phyloP scores from a whole-genome alignment of 1,284 basidiomycete species.

The Sphagnurus paluster region DNA sequence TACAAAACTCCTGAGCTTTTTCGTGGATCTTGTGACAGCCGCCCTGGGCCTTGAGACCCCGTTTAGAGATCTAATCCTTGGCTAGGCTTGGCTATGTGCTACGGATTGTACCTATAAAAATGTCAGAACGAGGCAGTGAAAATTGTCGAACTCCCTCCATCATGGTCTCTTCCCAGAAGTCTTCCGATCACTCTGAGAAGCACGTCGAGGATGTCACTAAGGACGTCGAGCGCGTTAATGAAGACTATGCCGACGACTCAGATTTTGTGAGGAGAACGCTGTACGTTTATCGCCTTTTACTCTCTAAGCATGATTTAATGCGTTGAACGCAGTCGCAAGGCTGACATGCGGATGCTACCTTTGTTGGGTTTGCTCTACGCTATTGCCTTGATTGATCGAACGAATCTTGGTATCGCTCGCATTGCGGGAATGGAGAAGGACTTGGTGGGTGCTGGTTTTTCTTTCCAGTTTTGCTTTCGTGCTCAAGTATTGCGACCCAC shows the following conservation, averaged over 20 bases:
- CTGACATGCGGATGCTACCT: slow-evolving; percentile 26
- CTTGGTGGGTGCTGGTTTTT: slow-evolving; percentile 16
- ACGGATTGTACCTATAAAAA: slow-evolving; percentile 10
- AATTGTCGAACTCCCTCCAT: slow-evolving; percentile 1
- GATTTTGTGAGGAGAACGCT: slow-evolving; percentile 19
- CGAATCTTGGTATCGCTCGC: slow-evolving; percentile 25
- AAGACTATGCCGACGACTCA: slow-evolving; percentile 9
- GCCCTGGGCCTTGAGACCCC: slow-evolving; percentile 8
- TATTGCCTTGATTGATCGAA: slow-evolving; percentile 24
- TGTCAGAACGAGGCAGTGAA: background rate
- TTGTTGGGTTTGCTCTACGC: slow-evolving; percentile 25
- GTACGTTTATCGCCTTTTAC: slow-evolving; percentile 8
- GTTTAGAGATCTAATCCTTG: slow-evolving; percentile 10
- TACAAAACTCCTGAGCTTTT: slow-evolving; percentile 1
- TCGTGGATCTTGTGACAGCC: slow-evolving; percentile 8
- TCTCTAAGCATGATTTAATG: background rate
- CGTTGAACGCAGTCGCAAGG: slow-evolving; percentile 17
- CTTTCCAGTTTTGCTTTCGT: background rate
- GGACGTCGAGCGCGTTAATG: slow-evolving; percentile 5
- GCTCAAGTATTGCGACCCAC: background rate
- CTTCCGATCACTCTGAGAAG: slow-evolving; percentile 15
- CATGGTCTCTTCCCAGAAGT: slow-evolving; percentile 13
- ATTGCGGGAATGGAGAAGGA: slow-evolving; percentile 27
- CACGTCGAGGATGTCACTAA: slow-evolving; percentile 13
- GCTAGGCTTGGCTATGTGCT: slow-evolving; percentile 9